Evolutionary conservation across 1,284 basidiomycete genomes (phyloP).

Genomic region (Melanopsichium pennsylvanicum): DNA sequence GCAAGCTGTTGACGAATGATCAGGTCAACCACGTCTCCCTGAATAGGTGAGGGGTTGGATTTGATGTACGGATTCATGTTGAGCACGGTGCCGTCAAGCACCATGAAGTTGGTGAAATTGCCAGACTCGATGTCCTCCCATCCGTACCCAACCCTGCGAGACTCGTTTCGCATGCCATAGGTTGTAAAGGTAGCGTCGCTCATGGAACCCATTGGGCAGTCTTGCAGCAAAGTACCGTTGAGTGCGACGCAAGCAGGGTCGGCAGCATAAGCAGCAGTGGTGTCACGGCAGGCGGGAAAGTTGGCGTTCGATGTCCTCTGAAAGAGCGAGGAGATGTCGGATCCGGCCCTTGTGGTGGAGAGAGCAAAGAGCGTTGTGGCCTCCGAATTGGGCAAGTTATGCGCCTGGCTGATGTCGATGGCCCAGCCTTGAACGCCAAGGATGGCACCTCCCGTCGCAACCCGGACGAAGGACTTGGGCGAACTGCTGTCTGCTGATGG

Average conservation of each 20-base stretch:
- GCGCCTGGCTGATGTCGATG: conserved; percentile 75
- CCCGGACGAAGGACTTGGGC: conserved; percentile 39
- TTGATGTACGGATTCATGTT: conserved; percentile 88
- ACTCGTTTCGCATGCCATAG: conserved; percentile 40
- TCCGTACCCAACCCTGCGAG: conserved; percentile 54
- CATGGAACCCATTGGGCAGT: conserved; percentile 70
- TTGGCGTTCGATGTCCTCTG: conserved; percentile 37
- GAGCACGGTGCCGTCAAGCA: conserved; percentile 90
- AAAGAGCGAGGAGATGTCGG: conserved; percentile 89
- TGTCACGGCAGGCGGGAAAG: conserved; percentile 72
- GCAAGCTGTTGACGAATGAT: conserved; percentile 80
- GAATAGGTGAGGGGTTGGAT: conserved; percentile 75
- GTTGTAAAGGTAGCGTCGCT: conserved; percentile 25
- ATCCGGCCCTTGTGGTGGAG: conserved; percentile 71
- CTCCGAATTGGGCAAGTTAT: conserved; percentile 69
- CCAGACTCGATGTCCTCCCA: conserved; percentile 58
- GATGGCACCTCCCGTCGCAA: conserved; percentile 35
- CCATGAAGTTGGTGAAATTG: conserved; percentile 66
- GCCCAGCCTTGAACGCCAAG: conserved; percentile 81
- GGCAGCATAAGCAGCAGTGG: conserved; percentile 71
- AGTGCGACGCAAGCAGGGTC: conserved; percentile 74
- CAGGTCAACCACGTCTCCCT: conserved; percentile 80
- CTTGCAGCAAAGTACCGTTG: conserved; percentile 63
- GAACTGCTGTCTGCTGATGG: conserved; percentile 69
- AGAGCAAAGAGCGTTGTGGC: conserved; percentile 71